Evolutionary conservation across 805 yeast genomes (phyloP).

Genomic region (Candida stauntonica): DNA sequence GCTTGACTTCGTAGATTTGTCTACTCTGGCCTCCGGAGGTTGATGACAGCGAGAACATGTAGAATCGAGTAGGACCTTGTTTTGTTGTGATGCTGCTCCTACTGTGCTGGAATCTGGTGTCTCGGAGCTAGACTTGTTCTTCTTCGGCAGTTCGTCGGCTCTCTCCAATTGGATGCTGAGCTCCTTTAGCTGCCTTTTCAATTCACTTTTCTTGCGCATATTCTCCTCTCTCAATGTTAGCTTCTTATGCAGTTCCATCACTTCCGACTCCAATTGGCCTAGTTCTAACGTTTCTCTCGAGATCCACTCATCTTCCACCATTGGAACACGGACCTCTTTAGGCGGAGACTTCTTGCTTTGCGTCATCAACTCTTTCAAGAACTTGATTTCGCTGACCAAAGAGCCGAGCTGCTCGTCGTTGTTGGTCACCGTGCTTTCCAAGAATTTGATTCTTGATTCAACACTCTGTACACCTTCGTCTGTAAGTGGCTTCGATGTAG

Average conservation of each 20-base stretch:
- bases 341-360: no score
- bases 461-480: conserved; percentile 1
- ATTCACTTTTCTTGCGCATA: conserved; percentile 30
- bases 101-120: no score
- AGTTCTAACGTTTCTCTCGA: conserved; percentile 33
- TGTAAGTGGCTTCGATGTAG: neutral
- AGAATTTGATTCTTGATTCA: conserved; percentile 13
- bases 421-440: conserved; percentile 6
- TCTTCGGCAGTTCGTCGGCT: conserved; percentile 12
- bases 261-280: conserved; percentile 30
- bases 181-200: conserved; percentile 23
- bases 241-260: conserved; percentile 29
- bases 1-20: neutral
- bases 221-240: conserved; percentile 32
- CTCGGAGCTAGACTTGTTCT: conserved; percentile 3
- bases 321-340: neutral
- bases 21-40: no score
- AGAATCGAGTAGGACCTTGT: neutral
- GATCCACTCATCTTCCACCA: conserved; percentile 31
- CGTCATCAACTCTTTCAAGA: conserved; percentile 16
- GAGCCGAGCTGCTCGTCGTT: conserved; percentile 17
- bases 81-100: no score
- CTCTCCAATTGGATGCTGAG: conserved; percentile 13
- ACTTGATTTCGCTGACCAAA: conserved; percentile 21
- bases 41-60: conserved; percentile 3